These are phyloP conservation scores for Lodderomyces beijingensis DNA, from an alignment of 1,139 yeast genomes.

Conservation along the genomic window DNA sequence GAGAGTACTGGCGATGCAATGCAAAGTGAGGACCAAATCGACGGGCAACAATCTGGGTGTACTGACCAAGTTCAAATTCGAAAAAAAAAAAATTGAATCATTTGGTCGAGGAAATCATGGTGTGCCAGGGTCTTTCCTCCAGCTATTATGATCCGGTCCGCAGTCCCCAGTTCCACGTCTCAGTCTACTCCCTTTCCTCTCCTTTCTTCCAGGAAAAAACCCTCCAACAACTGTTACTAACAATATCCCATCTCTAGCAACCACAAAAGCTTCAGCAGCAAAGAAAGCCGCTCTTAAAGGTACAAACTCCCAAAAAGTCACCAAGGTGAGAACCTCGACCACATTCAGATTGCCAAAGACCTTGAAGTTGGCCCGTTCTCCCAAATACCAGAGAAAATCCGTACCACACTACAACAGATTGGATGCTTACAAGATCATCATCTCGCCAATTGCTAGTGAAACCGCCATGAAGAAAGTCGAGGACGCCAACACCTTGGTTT, in stretches of 20 bases:
- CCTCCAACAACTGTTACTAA: too few relatives aligned
- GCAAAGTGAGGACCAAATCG: too few relatives aligned
- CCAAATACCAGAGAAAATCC: slow-evolving; percentile 93
- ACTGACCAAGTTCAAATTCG: too few relatives aligned
- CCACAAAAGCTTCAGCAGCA: slow-evolving; percentile 90
- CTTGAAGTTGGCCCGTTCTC: slow-evolving; percentile 86
- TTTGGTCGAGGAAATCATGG: too few relatives aligned
- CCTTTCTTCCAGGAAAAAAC: too few relatives aligned
- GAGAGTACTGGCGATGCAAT: too few relatives aligned
- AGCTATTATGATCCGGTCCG: too few relatives aligned
- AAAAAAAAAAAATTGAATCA: too few relatives aligned
- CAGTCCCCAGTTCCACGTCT: too few relatives aligned
- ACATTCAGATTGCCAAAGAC: slow-evolving; percentile 98
- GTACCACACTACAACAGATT: slow-evolving; percentile 97
- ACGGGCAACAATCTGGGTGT: too few relatives aligned
- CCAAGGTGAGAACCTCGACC: slow-evolving; percentile 92
- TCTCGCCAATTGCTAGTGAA: slow-evolving; percentile 96
- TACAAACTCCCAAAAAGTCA: slow-evolving; percentile 84
- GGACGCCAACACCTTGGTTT: slow-evolving; percentile 98
- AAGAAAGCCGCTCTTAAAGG: slow-evolving; percentile 99
- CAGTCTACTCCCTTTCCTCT: too few relatives aligned
- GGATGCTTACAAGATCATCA: slow-evolving; percentile 93
- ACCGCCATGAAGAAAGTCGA: slow-evolving; percentile 99
- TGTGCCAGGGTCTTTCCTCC: too few relatives aligned
- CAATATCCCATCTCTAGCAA: slow-evolving; percentile 21